Percentiles rank a stretch among this genome's conserved stretches.
Evolutionary conservation across 2,329 filamentous ascomycete species (phyloP).

Genomic region (Claviceps monticola): DNA sequence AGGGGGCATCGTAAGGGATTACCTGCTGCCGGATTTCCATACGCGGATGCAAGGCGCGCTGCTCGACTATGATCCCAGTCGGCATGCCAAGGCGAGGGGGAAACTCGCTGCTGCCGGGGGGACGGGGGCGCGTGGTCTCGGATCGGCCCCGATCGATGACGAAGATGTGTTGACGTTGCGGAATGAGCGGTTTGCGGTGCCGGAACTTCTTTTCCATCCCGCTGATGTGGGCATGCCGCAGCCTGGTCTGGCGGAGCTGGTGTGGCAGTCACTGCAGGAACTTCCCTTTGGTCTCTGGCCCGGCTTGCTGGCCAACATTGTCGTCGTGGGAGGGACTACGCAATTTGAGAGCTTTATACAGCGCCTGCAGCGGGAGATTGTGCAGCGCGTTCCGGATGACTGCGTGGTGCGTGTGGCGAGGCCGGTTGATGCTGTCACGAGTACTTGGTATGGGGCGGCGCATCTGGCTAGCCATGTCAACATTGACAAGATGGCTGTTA

Average conservation of each 20-base stretch:
- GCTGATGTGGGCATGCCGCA: conserved; percentile 74
- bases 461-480: conserved; percentile 57
- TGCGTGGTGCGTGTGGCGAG: conserved; percentile 62
- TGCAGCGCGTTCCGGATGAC: conserved; percentile 58
- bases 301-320: conserved; percentile 69
- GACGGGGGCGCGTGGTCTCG: background rate
- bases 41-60: conserved; percentile 49
- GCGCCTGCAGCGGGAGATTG: conserved; percentile 61
- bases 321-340: conserved; percentile 79
- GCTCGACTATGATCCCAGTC: conserved; percentile 60
- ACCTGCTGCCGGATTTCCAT: conserved; percentile 74
- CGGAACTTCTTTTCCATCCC: conserved; percentile 80
- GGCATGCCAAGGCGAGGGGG: conserved; percentile 34
- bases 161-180: conserved; percentile 79
- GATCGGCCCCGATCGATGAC: conserved; percentile 36
- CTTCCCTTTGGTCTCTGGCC: conserved; percentile 77
- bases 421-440: conserved; percentile 59
- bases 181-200: conserved; percentile 83
- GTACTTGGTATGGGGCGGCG: conserved; percentile 77
- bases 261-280: conserved; percentile 61
- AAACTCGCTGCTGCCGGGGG: conserved; percentile 25
- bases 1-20: conserved; percentile 66
- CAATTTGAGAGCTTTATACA: conserved; percentile 70
- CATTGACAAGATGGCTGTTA: conserved; percentile 58
- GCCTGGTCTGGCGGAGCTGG: conserved; percentile 67